These are phyloP conservation scores for Colletotrichum cuscutae DNA, from an alignment of 2,329 filamentous ascomycete species.

Conservation along the genomic window DNA sequence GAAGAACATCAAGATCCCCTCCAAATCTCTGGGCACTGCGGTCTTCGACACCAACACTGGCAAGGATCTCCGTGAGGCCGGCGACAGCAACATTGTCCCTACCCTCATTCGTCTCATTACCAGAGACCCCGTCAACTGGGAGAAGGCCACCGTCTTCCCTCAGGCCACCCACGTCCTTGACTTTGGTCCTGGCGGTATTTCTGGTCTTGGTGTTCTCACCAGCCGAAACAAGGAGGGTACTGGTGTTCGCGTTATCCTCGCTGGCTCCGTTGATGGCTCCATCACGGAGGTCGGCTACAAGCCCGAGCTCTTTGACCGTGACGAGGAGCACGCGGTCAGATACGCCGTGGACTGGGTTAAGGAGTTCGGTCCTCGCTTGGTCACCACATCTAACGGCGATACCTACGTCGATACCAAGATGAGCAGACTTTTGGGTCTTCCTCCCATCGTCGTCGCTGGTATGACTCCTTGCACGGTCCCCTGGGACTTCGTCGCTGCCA, in stretches of 20 bases:
- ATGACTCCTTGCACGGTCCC: slow-evolving; percentile 93
- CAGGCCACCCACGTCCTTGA: slow-evolving; percentile 94
- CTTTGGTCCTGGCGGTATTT: slow-evolving; percentile 96
- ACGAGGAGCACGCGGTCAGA: slow-evolving; percentile 93
- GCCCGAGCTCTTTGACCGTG: slow-evolving; percentile 95
- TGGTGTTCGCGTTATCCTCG: slow-evolving; percentile 94
- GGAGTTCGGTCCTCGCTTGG: slow-evolving; percentile 91
- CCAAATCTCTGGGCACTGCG: slow-evolving; percentile 79
- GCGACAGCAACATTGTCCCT: slow-evolving; percentile 84
- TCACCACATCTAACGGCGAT: slow-evolving; percentile 88
- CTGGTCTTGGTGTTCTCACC: slow-evolving; percentile 92
- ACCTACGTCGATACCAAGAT: slow-evolving; percentile 98
- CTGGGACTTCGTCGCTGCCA: slow-evolving; percentile 91
- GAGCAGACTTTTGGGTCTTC: slow-evolving; percentile 85
- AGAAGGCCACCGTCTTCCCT: slow-evolving; percentile 91
- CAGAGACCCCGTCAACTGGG: slow-evolving; percentile 94
- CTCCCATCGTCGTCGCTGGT: slow-evolving; percentile 89
- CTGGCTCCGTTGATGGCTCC: slow-evolving; percentile 91
- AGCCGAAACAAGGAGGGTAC: slow-evolving; percentile 99
- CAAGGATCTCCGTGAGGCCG: slow-evolving; percentile 78
- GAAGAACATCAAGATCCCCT: slow-evolving; percentile 81
- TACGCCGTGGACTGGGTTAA: slow-evolving; percentile 98
- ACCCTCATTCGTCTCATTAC: slow-evolving; percentile 92
- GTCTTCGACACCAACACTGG: slow-evolving; percentile 93
- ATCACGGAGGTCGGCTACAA: slow-evolving; percentile 96